Conservation (phyloP, 345 rosid species). For the Heritiera littoralis region DNA sequence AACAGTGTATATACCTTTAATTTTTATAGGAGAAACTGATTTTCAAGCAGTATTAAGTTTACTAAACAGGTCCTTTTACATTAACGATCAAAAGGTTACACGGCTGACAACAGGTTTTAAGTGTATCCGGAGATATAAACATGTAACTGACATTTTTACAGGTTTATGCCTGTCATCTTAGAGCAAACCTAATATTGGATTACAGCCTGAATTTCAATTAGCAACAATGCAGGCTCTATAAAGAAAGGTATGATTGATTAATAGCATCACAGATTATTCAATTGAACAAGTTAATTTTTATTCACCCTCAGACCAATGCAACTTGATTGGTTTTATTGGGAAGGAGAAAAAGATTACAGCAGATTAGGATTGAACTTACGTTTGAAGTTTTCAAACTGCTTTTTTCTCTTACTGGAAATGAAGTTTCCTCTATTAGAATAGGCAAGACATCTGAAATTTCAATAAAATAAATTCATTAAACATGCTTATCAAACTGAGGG, state of each 20-base stretch:
- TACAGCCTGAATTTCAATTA: background rate
- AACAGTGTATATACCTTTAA: background rate
- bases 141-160: background rate
- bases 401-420: conserved; percentile 37
- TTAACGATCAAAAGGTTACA: background rate
- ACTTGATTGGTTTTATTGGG: background rate
- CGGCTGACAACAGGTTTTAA: background rate
- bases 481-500: conserved; percentile 14
- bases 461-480: conserved; percentile 4
- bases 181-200: background rate
- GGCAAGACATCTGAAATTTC: conserved; percentile 16
- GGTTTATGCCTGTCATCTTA: background rate
- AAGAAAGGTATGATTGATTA: background rate
- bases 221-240: background rate
- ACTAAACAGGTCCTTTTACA: background rate
- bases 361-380: conserved; percentile 37
- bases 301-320: background rate
- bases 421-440: conserved; percentile 18
- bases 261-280: background rate
- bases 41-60: background rate
- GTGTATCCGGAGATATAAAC: background rate
- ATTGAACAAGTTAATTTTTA: background rate
- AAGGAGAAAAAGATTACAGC: background rate
- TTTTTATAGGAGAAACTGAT: background rate
- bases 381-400: conserved; percentile 39